Evolutionary conservation across 2,329 filamentous ascomycete genomes (phyloP), one percentile per base, ranked within the genome.

Genomic region (Stachybotrys echinatus): DNA sequence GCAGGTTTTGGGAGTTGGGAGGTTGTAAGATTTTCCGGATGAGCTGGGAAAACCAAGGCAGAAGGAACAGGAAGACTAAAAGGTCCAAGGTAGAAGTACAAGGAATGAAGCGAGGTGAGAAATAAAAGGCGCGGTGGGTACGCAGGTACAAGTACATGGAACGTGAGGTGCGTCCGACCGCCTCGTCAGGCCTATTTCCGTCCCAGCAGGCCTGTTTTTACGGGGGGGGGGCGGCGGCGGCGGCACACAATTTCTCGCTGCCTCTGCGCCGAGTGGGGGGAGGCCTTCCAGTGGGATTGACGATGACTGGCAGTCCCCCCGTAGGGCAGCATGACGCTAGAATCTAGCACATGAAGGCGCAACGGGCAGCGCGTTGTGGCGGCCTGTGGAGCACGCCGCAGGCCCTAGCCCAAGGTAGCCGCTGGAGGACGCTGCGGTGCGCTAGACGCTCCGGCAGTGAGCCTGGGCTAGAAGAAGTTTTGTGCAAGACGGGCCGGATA

Each of bases 11-110:
- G 3, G 27, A 3, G 27, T 22, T 12, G 22, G 42, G 7, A 23
- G 42, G 23, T 45, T 45, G 42, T 45, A 45, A 23, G 42, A 45
- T 23, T 45, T 23, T 45, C 42, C 40, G 40, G 22, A 14, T 34
- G 14, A 34, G 27, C 27, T 34, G 27, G 27, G 27, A 34, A 34
- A 34, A 5, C 10, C 27, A 34, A 34, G 27, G 27, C 27, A 34
- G 14, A n/a, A n/a, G n/a, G n/a, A n/a, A n/a, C n/a, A n/a, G n/a
- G n/a, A n/a, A n/a, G n/a, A n/a, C n/a, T n/a, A n/a, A n/a, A n/a
- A n/a, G n/a, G n/a, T n/a, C n/a, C n/a, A n/a, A 34, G 27, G 27
- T 34, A 34, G 27, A 34, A 10, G 27, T 34, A 34, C 27, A 34
- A 8, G 27, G 3, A 34, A 34, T 10, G 27, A 34, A 34, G 27